Conservation (phyloP, 1,284 basidiomycete species). For the Melampsora occidentalis region DNA sequence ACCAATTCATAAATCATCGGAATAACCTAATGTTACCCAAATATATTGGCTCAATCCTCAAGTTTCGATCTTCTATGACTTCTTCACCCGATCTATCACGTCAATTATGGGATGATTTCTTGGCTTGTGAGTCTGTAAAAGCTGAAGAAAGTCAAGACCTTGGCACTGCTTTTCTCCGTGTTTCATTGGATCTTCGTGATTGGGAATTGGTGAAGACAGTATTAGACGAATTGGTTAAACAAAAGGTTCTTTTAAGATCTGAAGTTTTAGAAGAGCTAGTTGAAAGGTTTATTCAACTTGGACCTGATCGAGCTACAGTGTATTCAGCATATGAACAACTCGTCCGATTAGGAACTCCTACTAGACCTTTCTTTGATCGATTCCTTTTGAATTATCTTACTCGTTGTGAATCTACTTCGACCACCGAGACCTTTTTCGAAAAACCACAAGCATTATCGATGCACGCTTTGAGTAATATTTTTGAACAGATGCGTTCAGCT, state of each 20-base stretch:
- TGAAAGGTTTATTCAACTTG: neutral
- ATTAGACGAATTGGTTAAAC: neutral
- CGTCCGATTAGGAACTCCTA: conserved; percentile 8
- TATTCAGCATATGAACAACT: conserved; percentile 19
- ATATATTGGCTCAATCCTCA: neutral
- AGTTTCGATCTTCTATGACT: neutral
- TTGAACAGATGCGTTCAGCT: conserved; percentile 74
- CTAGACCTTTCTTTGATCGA: conserved; percentile 28
- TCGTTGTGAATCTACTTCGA: conserved; percentile 62
- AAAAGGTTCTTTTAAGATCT: neutral
- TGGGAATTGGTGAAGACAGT: neutral
- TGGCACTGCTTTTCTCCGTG: neutral
- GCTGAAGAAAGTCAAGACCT: neutral
- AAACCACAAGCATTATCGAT: conserved; percentile 52
- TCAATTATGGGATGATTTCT: conserved; percentile 1
- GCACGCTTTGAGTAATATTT: conserved; percentile 64
- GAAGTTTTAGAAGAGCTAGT: conserved; percentile 2
- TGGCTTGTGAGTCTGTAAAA: neutral
- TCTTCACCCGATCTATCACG: neutral
- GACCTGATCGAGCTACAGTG: conserved; percentile 11
- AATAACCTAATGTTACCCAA: neutral
- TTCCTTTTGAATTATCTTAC: conserved; percentile 46
- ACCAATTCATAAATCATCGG: conserved; percentile 15
- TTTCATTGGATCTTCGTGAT: neutral
- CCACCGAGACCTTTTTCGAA: conserved; percentile 59